These are phyloP conservation scores for Lipomyces lipofer DNA, from an alignment of 805 yeast genomes.

Conservation along the genomic window DNA sequence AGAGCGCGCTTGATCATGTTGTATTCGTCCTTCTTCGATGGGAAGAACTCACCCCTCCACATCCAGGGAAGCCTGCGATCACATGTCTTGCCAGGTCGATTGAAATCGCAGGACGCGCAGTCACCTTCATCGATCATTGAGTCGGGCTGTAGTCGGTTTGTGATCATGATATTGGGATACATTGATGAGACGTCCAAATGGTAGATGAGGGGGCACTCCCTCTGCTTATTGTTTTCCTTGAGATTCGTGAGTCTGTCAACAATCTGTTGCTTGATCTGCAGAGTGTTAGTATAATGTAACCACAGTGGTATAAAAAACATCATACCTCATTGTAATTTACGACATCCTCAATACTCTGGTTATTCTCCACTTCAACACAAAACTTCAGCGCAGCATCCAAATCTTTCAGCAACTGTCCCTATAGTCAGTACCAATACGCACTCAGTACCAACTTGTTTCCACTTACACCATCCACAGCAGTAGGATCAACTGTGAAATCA, in stretches of 20 bases:
- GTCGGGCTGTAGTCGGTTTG: slow-evolving; percentile 96
- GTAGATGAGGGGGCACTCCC: slow-evolving; percentile 82
- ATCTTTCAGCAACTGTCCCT: slow-evolving; percentile 55
- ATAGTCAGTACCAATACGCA: too few relatives aligned
- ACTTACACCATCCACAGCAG: slow-evolving; percentile 68
- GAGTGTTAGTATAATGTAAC: background rate
- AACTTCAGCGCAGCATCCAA: slow-evolving; percentile 77
- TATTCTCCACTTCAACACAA: slow-evolving; percentile 78
- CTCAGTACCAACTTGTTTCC: too few relatives aligned
- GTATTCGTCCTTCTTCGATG: slow-evolving; percentile 89
- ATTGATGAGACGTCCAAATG: slow-evolving; percentile 99
- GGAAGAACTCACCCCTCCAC: slow-evolving; percentile 96
- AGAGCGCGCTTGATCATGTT: slow-evolving; percentile 83
- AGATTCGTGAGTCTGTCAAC: slow-evolving; percentile 56
- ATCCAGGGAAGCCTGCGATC: slow-evolving; percentile 93
- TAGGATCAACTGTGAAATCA: slow-evolving; percentile 75
- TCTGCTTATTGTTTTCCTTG: slow-evolving; percentile 60
- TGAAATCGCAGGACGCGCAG: slow-evolving; percentile 97
- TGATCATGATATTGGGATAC: slow-evolving; percentile 99
- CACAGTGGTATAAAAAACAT: too few relatives aligned
- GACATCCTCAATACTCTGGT: slow-evolving; percentile 71
- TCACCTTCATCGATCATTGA: slow-evolving; percentile 93
- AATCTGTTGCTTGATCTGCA: slow-evolving; percentile 48
- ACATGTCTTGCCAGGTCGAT: slow-evolving; percentile 90
- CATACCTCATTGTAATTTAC: slow-evolving; percentile 73